These are phyloP conservation scores for Tetradesmus obliquus DNA, from an alignment of 139 green algal genomes.

Conservation along the genomic window DNA sequence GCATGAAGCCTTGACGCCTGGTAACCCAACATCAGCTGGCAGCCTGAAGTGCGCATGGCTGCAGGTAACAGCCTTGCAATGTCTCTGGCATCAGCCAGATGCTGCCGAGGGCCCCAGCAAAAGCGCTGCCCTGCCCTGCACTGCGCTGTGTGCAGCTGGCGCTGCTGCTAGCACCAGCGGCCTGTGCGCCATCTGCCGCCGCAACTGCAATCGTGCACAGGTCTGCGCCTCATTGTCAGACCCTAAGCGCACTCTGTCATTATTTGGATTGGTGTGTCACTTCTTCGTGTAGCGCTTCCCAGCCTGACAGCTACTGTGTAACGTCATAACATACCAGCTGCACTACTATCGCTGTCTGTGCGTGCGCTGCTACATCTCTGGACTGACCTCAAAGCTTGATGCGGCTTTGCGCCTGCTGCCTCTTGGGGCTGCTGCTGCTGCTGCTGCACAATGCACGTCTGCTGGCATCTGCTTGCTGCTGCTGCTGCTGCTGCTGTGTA, in stretches of 20 bases:
- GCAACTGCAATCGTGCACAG: no score
- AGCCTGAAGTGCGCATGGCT: background rate
- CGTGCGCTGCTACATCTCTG: background rate
- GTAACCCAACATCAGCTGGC: background rate
- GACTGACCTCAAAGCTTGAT: background rate
- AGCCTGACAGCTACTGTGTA: background rate
- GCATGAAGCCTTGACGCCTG: background rate
- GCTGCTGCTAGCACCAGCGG: no score
- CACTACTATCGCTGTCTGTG: background rate
- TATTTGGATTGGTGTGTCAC: background rate
- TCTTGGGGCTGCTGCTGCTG: background rate
- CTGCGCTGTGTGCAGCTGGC: background rate
- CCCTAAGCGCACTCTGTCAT: background rate
- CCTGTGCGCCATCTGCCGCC: no score
- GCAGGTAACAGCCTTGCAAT: background rate
- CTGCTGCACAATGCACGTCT: background rate
- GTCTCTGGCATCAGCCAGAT: background rate
- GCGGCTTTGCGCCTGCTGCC: background rate
- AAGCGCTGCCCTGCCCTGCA: no score
- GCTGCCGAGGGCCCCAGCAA: background rate
- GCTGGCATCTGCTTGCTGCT: background rate
- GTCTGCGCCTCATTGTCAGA: no score
- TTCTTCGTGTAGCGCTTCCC: background rate
- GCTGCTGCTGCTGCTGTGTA: background rate
- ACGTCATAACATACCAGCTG: background rate